Base-by-base conservation (phyloP, 345 rosid species). In the Durio zibethinus region DNA sequence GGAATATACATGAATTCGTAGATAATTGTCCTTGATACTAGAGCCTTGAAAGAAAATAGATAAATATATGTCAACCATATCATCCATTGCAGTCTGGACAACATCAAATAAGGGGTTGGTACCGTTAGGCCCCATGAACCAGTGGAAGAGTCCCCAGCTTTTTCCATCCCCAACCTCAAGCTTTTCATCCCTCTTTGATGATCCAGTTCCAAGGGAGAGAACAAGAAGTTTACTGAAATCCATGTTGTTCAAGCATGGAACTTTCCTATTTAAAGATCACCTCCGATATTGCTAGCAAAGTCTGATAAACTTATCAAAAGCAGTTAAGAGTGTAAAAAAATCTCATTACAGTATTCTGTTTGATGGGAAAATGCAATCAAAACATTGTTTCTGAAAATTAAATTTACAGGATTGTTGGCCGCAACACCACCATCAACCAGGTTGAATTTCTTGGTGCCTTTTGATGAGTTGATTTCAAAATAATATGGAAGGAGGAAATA, bases 341-440 rank as follows among this genome's bases (percentile, higher is more conserved):
- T 40, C 31, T 18, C 0, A 40, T 8, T 21, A 36, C 1, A 3
- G 0, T 6, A 6, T 21, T 48, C n/a, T 48, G n/a, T 16, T 4
- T 16, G 53, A 15, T 15, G 53, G 4, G 10, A 56, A 21, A 59
- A 2, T 64, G 4, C 35, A 59, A 59, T 9, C 15, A 59, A 61
- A 15, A 33, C 4, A 63, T 11, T 33, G 23, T 15, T 33, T 23
- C 10, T 18, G 16, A 52, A 16, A 72, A 56, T 25, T 15, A 40
- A 1, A 14, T 6, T 56, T 78, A 86, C 90, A 54, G 86, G 90
- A 78, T 86, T 86, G 43, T 89, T 86, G 35, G 90, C 91, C 0
- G 93, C 87, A 1, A 89, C 81, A 16, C 91, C 86, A 0, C 87
- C 90, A 61, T 88, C 90, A 0, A 86, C 76, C 6, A 89, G 81